Evolutionary conservation across 345 rosid genomes (phyloP), one percentile per base, ranked within the genome.

Genomic region (Carallia brachiata): DNA sequence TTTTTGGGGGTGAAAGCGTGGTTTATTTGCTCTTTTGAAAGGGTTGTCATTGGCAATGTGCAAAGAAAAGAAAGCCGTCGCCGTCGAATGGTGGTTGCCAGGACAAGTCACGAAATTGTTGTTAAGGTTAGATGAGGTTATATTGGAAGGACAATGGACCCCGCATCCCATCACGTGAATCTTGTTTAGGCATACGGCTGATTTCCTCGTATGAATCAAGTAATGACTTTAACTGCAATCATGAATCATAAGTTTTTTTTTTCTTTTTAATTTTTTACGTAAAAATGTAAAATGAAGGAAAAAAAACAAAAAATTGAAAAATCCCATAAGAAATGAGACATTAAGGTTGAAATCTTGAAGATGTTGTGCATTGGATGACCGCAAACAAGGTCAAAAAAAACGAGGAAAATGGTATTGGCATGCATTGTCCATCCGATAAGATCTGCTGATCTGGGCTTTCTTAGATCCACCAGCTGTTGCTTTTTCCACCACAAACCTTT

Each of bases 191-290:
- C 27, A 64, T n/a, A 31, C 37, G 3, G 17, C 7, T 34, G 19
- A 65, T 65, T 65, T 65, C 69, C 69, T 52, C 58, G 44, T 65
- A 65, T 50, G 39, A 48, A 6, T 48, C n/a, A 19, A 10, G 32
- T 13, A 2, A 30, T 2, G 30, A 3, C 30, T 55, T 23, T 7
- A 27, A 5, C 15, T 8, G 23, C 31, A 32, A 3, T 10, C 15
- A 12, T 44, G 48, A 10, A 44, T 44, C 4, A 12, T 13, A 44
- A 44, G 15, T 13, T 9, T 10, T 44, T 44, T 40, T 40, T 10
- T 12, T 44, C 12, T 44, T 44, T 12, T 10, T 13, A 10, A 10
- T 40, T 40, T 36, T 36, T 40, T 40, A 23, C 10, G 4, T 40
- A 3, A 12, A 0, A 40, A 23, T 23, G 12, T 44, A 44, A 12